Evolutionary conservation across 1,284 basidiomycete genomes (phyloP).

Genomic region (Boletellus sp.): DNA sequence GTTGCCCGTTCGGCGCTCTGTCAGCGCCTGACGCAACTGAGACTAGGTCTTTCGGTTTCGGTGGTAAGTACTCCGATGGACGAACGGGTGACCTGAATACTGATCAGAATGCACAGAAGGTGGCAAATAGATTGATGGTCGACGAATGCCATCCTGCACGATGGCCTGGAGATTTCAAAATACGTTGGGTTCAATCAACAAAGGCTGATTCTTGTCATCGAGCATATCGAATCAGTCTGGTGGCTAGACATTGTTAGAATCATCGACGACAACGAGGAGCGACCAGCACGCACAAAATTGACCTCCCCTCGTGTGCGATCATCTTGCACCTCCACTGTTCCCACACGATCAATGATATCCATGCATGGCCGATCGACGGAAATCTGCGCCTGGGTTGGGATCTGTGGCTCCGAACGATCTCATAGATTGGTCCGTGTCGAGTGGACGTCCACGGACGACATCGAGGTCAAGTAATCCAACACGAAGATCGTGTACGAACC

Average conservation of each 20-base stretch:
- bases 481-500: conserved; percentile 93
- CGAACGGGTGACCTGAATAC: conserved; percentile 64
- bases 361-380: neutral
- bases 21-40: conserved; percentile 61
- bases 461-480: conserved; percentile 83
- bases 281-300: conserved; percentile 80
- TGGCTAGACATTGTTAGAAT: neutral
- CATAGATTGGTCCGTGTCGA: conserved; percentile 95
- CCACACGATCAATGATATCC: conserved; percentile 1
- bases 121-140: neutral
- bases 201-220: conserved; percentile 79
- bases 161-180: conserved; percentile 89
- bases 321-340: conserved; percentile 83
- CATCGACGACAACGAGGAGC: neutral
- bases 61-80: conserved; percentile 87
- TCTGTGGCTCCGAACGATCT: conserved; percentile 90
- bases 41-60: conserved; percentile 96
- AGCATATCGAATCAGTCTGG: conserved; percentile 93
- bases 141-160: conserved; percentile 71
- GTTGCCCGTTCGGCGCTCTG: conserved; percentile 49
- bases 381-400: conserved; percentile 79
- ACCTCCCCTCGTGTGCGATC: conserved; percentile 75
- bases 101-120: conserved; percentile 4
- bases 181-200: conserved; percentile 88
- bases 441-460: conserved; percentile 69